Percentiles rank a stretch among this genome's conserved stretches.
These are phyloP conservation scores for Inga laurina DNA, from an alignment of 306 rosid species.

Conservation along the genomic window DNA sequence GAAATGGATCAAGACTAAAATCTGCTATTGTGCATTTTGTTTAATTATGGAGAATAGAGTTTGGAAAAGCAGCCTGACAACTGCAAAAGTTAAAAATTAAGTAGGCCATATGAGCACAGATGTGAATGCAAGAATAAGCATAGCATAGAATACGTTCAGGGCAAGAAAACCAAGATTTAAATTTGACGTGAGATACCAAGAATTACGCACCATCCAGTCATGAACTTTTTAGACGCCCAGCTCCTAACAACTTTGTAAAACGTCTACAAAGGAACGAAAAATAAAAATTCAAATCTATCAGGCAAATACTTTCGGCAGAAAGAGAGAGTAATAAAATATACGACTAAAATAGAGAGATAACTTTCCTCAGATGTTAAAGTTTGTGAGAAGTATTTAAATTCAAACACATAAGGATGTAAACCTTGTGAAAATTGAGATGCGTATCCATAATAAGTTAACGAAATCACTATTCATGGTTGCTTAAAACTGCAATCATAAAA, in stretches of 20 bases:
- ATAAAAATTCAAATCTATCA: conserved; percentile 32
- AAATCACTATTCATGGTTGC: not conserved
- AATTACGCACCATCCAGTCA: conserved; percentile 85
- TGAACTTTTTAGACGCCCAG: conserved; percentile 97
- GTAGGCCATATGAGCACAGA: conserved; percentile 12
- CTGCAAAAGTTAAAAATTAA: conserved; percentile 14
- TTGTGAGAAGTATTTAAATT: not conserved
- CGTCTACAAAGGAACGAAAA: conserved; percentile 61
- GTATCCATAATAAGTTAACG: not conserved
- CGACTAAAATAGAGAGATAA: conserved; percentile 12
- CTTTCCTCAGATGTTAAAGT: not conserved
- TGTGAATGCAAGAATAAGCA: conserved; percentile 17
- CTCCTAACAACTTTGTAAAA: conserved; percentile 84
- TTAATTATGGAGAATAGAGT: not conserved
- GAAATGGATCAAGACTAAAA: not conserved
- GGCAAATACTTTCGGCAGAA: conserved; percentile 10
- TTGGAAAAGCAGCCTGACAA: not conserved
- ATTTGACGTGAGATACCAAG: conserved; percentile 15
- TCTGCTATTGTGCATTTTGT: not conserved
- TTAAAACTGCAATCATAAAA: not conserved
- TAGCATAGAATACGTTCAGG: not conserved
- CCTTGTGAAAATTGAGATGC: not conserved
- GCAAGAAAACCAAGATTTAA: conserved; percentile 13
- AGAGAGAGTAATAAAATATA: conserved; percentile 2
- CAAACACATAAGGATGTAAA: conserved; percentile 11